Conservation (phyloP, 495 filamentous ascomycete species). For the Xylaria nigripes region DNA sequence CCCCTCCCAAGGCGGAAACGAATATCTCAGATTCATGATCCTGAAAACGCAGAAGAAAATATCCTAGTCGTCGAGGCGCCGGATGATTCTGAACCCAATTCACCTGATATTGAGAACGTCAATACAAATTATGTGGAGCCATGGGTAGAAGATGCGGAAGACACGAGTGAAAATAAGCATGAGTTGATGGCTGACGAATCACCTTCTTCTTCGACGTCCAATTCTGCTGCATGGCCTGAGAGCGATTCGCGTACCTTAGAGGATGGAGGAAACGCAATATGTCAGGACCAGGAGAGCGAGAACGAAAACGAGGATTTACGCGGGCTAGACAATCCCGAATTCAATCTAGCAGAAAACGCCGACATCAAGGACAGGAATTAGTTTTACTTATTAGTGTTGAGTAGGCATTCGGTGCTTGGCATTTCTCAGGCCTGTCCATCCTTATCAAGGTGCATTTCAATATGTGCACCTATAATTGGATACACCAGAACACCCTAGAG, state of each 20-base stretch:
- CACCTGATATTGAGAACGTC: constrained; percentile 31
- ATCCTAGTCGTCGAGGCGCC: constrained; percentile 54
- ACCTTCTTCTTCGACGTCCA: not conserved
- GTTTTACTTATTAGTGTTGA: not conserved
- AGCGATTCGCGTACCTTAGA: not conserved
- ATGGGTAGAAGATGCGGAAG: constrained; percentile 34
- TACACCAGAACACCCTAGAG: not conserved
- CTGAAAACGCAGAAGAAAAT: constrained; percentile 33
- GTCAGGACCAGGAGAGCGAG: constrained; percentile 10
- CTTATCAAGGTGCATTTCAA: not conserved
- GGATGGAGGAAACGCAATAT: not conserved
- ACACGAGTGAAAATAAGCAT: constrained; percentile 6
- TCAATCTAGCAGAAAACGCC: not conserved
- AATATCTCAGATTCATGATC: constrained; percentile 20
- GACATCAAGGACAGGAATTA: not conserved
- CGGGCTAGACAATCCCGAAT: constrained; percentile 22
- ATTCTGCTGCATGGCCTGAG: not conserved
- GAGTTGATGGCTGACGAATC: not conserved
- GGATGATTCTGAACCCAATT: constrained; percentile 48
- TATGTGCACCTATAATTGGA: not conserved
- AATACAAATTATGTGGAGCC: constrained; percentile 28
- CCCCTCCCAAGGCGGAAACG: constrained; percentile 23
- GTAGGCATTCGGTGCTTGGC: not conserved
- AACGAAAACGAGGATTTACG: constrained; percentile 22
- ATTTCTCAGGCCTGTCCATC: not conserved